Evolutionary conservation across 2,329 filamentous ascomycete species (phyloP), one percentile per base, ranked within the genome.

Genomic region (Pseudogymnoascus sp.): DNA sequence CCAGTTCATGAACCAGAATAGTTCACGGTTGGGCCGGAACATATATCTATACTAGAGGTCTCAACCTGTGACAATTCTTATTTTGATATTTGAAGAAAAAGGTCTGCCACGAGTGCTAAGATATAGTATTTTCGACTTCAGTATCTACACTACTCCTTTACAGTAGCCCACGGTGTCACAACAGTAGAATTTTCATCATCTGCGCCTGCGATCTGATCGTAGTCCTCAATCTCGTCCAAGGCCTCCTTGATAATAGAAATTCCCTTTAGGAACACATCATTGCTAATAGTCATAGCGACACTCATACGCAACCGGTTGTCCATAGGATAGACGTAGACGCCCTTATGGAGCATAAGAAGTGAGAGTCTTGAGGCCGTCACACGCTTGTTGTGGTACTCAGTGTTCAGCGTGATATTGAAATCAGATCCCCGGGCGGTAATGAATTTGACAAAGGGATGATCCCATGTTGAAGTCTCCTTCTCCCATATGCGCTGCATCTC

Each of bases 261-360:
- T 8, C 60, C 60, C 21, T 62, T 65, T 43, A 65, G 43, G 25
- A 65, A 60, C 14, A 62, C 63, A 31, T 62, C 63, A 28, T 65
- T 60, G 41, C 57, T 65, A 3, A 65, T 62, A 11, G 45, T 65
- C 31, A 65, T 41, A n/a, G 63, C 60, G 11, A 51, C 45, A 65
- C 63, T 62, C 4, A 62, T 65, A 13, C 45, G 25, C 16, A 65
- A 62, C 63, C 63, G 43, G 14, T 60, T n/a, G 25, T 61, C 43
- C 14, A 61, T 45, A 62, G 60, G 60, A 62, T 61, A 57, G 10
- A 45, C 63, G 11, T 62, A 28, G 16, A 65, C 43, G 3, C 63
- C 63, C 45, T 61, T 62, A n/a, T 65, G 63, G 14, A 8, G 62
- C 19, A n/a, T 61, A 54, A 7, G 63, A 28, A 28, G 25, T 28